Conservation (phyloP, 2,329 filamentous ascomycete genomes). For the Rhynchosporium agropyri region DNA sequence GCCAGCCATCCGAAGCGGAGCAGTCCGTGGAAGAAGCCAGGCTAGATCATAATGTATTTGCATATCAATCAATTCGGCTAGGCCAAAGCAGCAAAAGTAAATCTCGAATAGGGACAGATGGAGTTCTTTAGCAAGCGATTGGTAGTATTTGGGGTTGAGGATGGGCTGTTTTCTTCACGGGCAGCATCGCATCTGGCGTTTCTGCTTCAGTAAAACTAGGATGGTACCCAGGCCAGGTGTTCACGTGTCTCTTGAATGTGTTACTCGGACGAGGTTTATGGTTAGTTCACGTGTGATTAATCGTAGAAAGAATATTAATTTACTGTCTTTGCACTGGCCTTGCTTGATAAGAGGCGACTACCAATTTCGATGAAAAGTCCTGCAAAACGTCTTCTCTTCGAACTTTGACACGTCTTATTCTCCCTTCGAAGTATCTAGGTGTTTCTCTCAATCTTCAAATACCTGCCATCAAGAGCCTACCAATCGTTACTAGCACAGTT, state of each 20-base stretch:
- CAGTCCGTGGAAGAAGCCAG: conserved; percentile 33
- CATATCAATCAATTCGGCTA: neutral
- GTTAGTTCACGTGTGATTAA: conserved; percentile 30
- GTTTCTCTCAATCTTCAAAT: neutral
- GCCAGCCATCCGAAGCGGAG: conserved; percentile 36
- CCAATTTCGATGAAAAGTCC: no score
- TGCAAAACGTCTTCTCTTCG: no score
- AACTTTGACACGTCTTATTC: no score
- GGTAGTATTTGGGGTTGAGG: conserved; percentile 19
- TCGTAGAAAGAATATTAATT: conserved; percentile 15
- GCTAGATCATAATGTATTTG: conserved; percentile 20
- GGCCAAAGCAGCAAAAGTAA: neutral
- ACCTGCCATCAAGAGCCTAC: neutral
- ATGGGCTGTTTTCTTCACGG: conserved; percentile 17
- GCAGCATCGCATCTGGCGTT: conserved; percentile 40
- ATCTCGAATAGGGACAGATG: neutral
- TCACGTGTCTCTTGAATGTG: conserved; percentile 16
- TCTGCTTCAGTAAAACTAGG: conserved; percentile 20
- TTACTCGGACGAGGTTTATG: neutral
- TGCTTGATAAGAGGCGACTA: neutral
- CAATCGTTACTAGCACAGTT: neutral
- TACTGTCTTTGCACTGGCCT: neutral
- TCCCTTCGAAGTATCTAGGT: neutral
- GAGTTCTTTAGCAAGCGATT: conserved; percentile 13
- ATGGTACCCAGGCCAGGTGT: conserved; percentile 26